A percentile compares a stretch with the other conserved stretches of the same genome.
phyloP scores from a whole-genome alignment of 352 stramenopile species.

The Phytophthora citricola region DNA sequence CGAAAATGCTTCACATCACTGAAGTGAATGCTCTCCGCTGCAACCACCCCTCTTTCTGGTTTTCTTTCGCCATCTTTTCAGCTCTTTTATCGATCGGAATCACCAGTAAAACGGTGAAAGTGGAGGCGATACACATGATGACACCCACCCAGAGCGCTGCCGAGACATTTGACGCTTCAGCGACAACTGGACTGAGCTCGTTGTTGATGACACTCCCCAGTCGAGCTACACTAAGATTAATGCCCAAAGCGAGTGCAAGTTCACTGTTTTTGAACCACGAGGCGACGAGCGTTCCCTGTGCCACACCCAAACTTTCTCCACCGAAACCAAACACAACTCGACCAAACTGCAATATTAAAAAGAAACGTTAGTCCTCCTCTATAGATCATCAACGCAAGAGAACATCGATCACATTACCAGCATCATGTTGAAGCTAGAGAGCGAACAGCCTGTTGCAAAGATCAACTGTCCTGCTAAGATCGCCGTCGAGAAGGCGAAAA shows the following conservation, averaged over 20 bases:
- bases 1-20: constrained; percentile 83
- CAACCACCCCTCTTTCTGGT: constrained; percentile 27
- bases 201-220: constrained; percentile 95
- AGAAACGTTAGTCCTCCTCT: constrained; percentile 5
- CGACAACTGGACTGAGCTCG: constrained; percentile 84
- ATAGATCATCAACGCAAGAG: background rate
- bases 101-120: constrained; percentile 75
- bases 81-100: constrained; percentile 83
- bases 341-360: constrained; percentile 60
- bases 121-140: constrained; percentile 78
- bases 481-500: constrained; percentile 85
- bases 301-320: constrained; percentile 92
- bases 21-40: constrained; percentile 66
- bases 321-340: constrained; percentile 93
- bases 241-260: constrained; percentile 91
- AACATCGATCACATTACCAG: constrained; percentile 39
- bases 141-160: constrained; percentile 89
- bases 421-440: constrained; percentile 84
- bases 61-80: constrained; percentile 38
- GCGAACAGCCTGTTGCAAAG: constrained; percentile 86
- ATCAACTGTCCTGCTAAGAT: constrained; percentile 89
- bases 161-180: constrained; percentile 65
- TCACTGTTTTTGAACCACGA: constrained; percentile 95
- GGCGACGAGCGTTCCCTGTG: constrained; percentile 89
- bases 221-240: constrained; percentile 92